Evolutionary conservation across 345 rosid genomes (phyloP), one percentile per base, ranked within the genome.

Genomic region (Eucalyptus microcorys): DNA sequence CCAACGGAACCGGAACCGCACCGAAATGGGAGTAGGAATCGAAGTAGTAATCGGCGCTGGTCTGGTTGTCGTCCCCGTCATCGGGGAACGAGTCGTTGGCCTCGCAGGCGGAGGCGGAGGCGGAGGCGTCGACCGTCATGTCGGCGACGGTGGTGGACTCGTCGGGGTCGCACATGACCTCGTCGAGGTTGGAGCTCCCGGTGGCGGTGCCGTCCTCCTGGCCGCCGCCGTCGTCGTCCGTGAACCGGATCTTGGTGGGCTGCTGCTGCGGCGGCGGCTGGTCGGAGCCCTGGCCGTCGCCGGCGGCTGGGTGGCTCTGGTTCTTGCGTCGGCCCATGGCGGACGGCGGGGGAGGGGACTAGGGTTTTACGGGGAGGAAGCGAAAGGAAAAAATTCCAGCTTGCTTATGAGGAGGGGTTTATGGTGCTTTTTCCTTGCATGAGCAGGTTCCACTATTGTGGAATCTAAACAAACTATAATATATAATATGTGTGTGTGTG

Each of bases 1-100:
- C 86, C 30, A 57, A 21, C 30, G 55, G 48, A 87, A 85, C 61
- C 57, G 27, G 85, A 53, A 30, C 89, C 49, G 66, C 94, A 98
- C 99, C 99, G 87, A 98, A 98, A 94, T 98, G 99, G 89, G 99
- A 96, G 93, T 98, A 97, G 14, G 99, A 98, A 92, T 98, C 98
- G 91, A 98, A 98, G 94, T 97, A 98, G 91, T 98, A 98, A 91
- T 98, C 99, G 83, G 99, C 99, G 89, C 99, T 98, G 90, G 99
- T 98, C 88, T 93, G 93, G 32, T 94, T 95, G 89, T 97, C 99
- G 24, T 87, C 47, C 3, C 50, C 99, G 17, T 88, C 76, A 8
- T 86, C 94, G 85, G 90, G 90, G 42, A 90, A 89, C 30, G 94
- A 86, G 27, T 89, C 92, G 49, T 92, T 94, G 22, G 93, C 91